phyloP scores from a whole-genome alignment of 495 filamentous ascomycete species.

The Chlorociboria aeruginascens region DNA sequence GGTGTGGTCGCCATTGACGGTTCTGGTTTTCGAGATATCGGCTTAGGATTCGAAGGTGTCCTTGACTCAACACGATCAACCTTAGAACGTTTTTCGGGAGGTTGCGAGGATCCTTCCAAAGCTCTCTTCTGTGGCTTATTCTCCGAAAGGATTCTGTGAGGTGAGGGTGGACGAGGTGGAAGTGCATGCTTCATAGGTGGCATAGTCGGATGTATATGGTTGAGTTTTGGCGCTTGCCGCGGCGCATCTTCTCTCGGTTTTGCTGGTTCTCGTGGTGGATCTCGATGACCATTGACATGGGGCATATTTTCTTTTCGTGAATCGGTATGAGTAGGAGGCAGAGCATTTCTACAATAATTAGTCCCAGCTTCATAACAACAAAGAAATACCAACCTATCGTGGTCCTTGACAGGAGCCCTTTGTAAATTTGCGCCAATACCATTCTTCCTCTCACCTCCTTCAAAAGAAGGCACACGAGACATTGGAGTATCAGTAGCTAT shows the following conservation, averaged over 20 bases:
- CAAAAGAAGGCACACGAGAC: constrained; percentile 12
- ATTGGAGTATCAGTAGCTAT: constrained; percentile 8
- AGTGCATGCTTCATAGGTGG: constrained; percentile 8
- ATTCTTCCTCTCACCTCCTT: constrained; percentile 8
- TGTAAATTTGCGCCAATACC: constrained; percentile 1
- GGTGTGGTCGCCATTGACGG: constrained; percentile 1
- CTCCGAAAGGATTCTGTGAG: constrained; percentile 3
- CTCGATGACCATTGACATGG: constrained; percentile 7
- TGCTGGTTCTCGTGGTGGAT: neutral
- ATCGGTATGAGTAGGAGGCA: neutral
- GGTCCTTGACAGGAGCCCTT: constrained; percentile 2
- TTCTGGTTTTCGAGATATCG: neutral
- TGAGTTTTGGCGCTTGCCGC: neutral
- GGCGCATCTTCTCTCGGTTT: constrained; percentile 5
- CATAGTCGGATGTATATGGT: neutral
- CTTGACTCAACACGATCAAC: constrained; percentile 7
- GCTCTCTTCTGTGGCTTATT: constrained; percentile 13
- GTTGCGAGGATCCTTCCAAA: constrained; percentile 1
- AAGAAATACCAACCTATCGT: constrained; percentile 6
- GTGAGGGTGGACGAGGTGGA: constrained; percentile 16
- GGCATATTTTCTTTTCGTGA: neutral
- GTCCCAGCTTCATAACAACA: neutral
- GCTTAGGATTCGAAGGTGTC: constrained; percentile 5
- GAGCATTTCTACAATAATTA: neutral
- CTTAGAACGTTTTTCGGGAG: constrained; percentile 16